These are phyloP conservation scores for Fomitopsis pinicola DNA, from an alignment of 1,284 basidiomycete genomes.

Conservation along the genomic window DNA sequence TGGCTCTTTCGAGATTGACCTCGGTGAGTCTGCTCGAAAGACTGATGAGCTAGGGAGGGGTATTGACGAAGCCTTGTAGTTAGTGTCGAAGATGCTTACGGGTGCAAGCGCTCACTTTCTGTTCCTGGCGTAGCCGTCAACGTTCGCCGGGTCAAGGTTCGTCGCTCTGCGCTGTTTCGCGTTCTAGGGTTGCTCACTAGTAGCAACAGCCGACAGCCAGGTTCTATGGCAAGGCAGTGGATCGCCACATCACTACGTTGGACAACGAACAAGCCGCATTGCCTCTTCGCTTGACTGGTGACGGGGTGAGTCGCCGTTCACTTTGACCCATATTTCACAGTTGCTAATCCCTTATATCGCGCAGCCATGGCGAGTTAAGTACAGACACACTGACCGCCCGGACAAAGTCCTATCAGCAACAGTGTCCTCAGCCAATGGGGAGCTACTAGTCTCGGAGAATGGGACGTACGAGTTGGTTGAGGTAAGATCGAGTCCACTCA, in stretches of 20 bases:
- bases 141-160: constrained; percentile 79
- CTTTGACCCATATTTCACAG: background rate
- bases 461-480: constrained; percentile 77
- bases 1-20: constrained; percentile 77
- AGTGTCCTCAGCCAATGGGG: constrained; percentile 65
- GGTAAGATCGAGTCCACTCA: constrained; percentile 34
- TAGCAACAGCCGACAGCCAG: constrained; percentile 71
- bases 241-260: constrained; percentile 64
- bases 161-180: constrained; percentile 15
- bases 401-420: constrained; percentile 40
- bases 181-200: background rate
- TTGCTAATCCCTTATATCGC: constrained; percentile 2
- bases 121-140: constrained; percentile 84
- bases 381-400: constrained; percentile 53
- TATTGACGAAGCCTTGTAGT: constrained; percentile 36
- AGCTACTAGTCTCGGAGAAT: constrained; percentile 62
- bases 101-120: constrained; percentile 77
- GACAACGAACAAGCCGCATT: constrained; percentile 72
- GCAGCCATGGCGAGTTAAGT: constrained; percentile 84
- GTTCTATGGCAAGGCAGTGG: constrained; percentile 67
- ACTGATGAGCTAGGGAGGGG: background rate
- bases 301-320: constrained; percentile 56
- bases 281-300: constrained; percentile 82
- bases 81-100: constrained; percentile 85
- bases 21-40: constrained; percentile 43